Evolutionary conservation across 345 rosid genomes (phyloP).

Genomic region (Fremontodendron californicum): DNA sequence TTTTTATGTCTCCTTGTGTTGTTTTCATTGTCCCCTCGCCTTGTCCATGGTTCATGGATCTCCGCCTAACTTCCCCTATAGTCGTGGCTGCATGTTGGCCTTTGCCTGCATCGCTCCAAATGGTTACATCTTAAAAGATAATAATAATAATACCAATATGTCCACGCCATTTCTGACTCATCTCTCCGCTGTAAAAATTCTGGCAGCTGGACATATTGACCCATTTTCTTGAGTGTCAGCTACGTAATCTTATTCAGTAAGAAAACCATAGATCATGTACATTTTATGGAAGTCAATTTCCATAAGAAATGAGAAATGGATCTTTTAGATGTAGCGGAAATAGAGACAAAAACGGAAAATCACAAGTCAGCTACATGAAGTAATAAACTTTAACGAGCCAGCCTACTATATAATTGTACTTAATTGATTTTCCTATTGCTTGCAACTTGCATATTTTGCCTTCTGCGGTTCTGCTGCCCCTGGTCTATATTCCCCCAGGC

Average conservation of each 20-base stretch:
- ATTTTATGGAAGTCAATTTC: background rate
- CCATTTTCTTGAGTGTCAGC: background rate
- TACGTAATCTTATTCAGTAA: background rate
- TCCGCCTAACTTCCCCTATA: conserved; percentile 22
- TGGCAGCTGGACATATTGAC: background rate
- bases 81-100: conserved; percentile 40
- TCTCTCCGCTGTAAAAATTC: background rate
- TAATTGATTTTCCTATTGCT: background rate
- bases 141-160: background rate
- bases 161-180: background rate
- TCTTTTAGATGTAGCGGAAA: background rate
- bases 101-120: conserved; percentile 18
- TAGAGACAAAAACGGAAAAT: background rate
- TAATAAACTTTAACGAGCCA: background rate
- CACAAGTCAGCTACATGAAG: background rate
- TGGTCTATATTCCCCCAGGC: background rate
- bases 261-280: background rate
- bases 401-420: background rate
- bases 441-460: background rate
- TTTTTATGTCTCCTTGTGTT: conserved; percentile 40
- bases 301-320: background rate
- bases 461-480: background rate
- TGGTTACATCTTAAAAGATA: background rate
- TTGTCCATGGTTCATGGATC: conserved; percentile 31
- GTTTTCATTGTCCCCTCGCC: conserved; percentile 40